Conservation (phyloP, 345 rosid genomes). For the Nasturtium officinale region DNA sequence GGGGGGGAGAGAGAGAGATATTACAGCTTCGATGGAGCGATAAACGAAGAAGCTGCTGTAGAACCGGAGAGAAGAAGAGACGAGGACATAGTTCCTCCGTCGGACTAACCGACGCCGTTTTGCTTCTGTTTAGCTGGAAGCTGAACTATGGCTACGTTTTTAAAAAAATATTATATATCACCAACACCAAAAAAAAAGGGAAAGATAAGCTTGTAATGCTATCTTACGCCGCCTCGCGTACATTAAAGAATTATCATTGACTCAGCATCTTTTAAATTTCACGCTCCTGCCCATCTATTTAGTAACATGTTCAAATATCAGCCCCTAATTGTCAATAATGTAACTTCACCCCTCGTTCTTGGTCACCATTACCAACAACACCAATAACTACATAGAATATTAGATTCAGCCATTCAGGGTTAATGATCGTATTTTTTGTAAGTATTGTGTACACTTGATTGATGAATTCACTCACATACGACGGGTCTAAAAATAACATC, state of each 20-base stretch:
- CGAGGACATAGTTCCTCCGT: constrained; percentile 53
- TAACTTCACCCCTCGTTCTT: background rate
- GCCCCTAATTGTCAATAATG: background rate
- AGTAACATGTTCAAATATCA: background rate
- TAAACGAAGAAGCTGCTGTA: constrained; percentile 52
- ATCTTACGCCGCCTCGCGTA: constrained; percentile 13
- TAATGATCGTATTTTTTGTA: background rate
- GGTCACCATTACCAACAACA: background rate
- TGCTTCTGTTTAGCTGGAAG: background rate
- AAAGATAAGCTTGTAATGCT: constrained; percentile 2
- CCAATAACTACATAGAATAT: background rate
- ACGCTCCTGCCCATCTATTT: constrained; percentile 5
- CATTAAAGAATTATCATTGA: background rate
- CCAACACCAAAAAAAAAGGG: background rate
- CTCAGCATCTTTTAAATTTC: constrained; percentile 2
- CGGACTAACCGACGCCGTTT: constrained; percentile 40
- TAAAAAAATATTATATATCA: background rate
- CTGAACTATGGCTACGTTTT: background rate
- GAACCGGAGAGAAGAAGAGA: constrained; percentile 59
- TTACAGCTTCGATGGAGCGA: constrained; percentile 56
- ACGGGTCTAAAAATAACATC: no score
- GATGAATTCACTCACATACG: no score
- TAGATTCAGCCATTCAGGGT: background rate
- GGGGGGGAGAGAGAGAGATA: background rate
- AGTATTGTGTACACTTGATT: no score